Evolutionary conservation across 306 rosid species (phyloP).

Genomic region (Lotus japonicus): DNA sequence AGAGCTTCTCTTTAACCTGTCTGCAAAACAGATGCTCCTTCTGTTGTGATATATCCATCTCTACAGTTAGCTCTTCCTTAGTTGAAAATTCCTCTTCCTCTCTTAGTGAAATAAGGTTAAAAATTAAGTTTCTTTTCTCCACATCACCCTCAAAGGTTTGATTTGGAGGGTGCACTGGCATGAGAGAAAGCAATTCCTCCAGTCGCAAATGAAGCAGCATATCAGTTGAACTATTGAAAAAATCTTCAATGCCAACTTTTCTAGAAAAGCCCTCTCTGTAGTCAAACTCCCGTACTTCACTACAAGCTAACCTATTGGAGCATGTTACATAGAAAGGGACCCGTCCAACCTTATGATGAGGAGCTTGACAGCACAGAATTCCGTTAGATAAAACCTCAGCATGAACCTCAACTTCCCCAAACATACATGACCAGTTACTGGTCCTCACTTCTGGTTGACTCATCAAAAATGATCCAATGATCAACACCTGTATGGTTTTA

Average conservation of each 20-base stretch:
- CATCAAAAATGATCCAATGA: slow-evolving; percentile 64
- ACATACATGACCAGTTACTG: slow-evolving; percentile 82
- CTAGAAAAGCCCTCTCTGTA: slow-evolving; percentile 45
- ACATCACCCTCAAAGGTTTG: slow-evolving; percentile 27
- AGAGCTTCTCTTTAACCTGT: slow-evolving; percentile 66
- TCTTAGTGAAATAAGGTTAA: slow-evolving; percentile 55
- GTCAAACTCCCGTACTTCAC: slow-evolving; percentile 86
- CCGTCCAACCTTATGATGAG: slow-evolving; percentile 54
- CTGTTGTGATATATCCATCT: slow-evolving; percentile 33
- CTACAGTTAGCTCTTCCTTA: slow-evolving; percentile 30
- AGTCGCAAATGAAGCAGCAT: slow-evolving; percentile 42
- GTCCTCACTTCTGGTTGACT: slow-evolving; percentile 34
- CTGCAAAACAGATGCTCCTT: slow-evolving; percentile 35
- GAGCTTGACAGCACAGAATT: slow-evolving; percentile 73
- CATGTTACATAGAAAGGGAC: slow-evolving; percentile 86
- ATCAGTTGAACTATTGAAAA: slow-evolving; percentile 35
- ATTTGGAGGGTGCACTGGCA: slow-evolving; percentile 36
- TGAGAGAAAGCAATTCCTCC: slow-evolving; percentile 47
- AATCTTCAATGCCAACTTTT: slow-evolving; percentile 37
- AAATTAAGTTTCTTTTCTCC: slow-evolving; percentile 43
- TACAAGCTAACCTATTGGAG: slow-evolving; percentile 87
- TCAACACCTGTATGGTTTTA: slow-evolving; percentile 52
- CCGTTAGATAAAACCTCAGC: slow-evolving; percentile 74
- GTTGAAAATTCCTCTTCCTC: slow-evolving; percentile 57
- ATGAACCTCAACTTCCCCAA: slow-evolving; percentile 90